Evolutionary conservation across 805 yeast genomes (phyloP).

Genomic region (Saturnispora ahearnii): DNA sequence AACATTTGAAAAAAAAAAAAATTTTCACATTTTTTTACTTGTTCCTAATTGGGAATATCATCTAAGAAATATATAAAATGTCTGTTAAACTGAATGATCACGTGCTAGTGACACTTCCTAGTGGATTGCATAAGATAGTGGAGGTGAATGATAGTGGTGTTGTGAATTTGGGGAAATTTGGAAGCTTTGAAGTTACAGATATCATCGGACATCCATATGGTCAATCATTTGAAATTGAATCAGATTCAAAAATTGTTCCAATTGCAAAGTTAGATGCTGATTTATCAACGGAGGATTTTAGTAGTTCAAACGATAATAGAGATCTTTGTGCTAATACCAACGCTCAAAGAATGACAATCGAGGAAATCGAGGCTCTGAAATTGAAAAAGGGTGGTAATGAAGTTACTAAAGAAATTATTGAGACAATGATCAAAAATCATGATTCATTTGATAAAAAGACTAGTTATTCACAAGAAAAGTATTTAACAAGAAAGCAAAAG

Average conservation of each 20-base stretch:
- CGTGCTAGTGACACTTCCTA: slow-evolving; percentile 70
- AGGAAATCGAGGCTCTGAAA: slow-evolving; percentile 81
- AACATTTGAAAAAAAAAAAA: slow-evolving; percentile 2
- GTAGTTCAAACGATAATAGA: slow-evolving; percentile 37
- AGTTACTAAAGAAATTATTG: slow-evolving; percentile 70
- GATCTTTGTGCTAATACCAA: slow-evolving; percentile 60
- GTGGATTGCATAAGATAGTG: slow-evolving; percentile 69
- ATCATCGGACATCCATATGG: slow-evolving; percentile 80
- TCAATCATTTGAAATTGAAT: slow-evolving; percentile 76
- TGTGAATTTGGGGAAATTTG: slow-evolving; percentile 84
- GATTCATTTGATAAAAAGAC: slow-evolving; percentile 85
- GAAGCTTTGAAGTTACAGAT: slow-evolving; percentile 66
- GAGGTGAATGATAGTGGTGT: slow-evolving; percentile 51
- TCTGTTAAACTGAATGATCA: slow-evolving; percentile 30
- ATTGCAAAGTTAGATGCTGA: slow-evolving; percentile 30
- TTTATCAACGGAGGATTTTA: slow-evolving; percentile 16
- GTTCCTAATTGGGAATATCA: slow-evolving; percentile 4
- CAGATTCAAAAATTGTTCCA: slow-evolving; percentile 43
- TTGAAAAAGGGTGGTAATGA: slow-evolving; percentile 52
- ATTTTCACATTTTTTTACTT: slow-evolving; percentile 7
- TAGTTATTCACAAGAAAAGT: slow-evolving; percentile 82
- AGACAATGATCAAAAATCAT: slow-evolving; percentile 75
- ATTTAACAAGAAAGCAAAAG: slow-evolving; percentile 82
- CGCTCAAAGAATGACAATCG: slow-evolving; percentile 63
- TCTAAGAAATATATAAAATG: background rate